Evolutionary conservation across 2,329 filamentous ascomycete species (phyloP).

Genomic region (Coniochaeta sp.): DNA sequence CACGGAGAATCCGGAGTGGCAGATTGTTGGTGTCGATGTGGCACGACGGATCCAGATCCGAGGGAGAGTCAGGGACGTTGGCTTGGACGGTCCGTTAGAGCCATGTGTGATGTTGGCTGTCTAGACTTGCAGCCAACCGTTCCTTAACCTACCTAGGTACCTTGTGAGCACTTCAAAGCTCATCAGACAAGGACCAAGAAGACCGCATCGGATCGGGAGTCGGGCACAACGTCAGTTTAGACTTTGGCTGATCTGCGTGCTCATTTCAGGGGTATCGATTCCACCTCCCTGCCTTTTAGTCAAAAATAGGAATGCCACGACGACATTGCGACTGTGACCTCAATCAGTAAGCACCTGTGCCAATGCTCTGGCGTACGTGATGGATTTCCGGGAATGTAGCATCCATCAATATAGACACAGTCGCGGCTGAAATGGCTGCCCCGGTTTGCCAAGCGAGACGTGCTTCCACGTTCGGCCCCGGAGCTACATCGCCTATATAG

Average conservation of each 20-base stretch:
- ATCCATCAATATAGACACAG: neutral
- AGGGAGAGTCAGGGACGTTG: neutral
- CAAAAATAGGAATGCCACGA: neutral
- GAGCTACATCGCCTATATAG: neutral
- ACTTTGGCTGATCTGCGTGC: neutral
- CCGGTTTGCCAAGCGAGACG: neutral
- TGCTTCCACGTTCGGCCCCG: neutral
- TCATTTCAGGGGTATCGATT: neutral
- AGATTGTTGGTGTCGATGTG: constrained; percentile 10
- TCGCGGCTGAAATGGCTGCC: neutral
- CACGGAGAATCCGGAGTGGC: neutral
- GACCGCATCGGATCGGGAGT: neutral
- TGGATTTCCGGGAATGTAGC: neutral
- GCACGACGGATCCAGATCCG: constrained; percentile 5
- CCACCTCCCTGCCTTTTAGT: neutral
- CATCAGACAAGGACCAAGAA: neutral
- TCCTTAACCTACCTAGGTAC: neutral
- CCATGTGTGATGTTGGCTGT: neutral
- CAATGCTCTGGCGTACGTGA: neutral
- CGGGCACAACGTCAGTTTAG: neutral
- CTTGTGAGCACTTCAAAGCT: neutral
- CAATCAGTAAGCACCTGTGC: neutral
- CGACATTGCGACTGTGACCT: neutral
- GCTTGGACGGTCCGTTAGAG: neutral
- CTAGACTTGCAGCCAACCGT: neutral